Conservation (phyloP, 305 asterid genomes). For the Plantago lanceolata region DNA sequence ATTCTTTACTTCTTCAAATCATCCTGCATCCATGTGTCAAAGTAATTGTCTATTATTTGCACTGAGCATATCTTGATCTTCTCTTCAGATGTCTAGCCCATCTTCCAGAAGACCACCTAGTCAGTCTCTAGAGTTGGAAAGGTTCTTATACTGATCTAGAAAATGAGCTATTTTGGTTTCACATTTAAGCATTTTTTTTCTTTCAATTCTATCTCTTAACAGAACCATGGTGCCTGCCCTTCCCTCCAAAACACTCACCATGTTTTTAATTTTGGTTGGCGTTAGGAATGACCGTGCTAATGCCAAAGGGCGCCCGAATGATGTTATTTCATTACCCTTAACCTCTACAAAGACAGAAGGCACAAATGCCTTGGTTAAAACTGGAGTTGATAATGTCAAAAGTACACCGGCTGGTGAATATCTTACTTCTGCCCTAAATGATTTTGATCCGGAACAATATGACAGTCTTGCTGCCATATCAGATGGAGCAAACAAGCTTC, state of each 20-base stretch:
- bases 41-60: conserved; percentile 16
- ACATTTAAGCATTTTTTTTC: background rate
- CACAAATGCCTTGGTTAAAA: conserved; percentile 74
- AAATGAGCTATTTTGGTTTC: conserved; percentile 14
- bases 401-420: conserved; percentile 98
- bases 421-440: conserved; percentile 89
- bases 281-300: conserved; percentile 51
- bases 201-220: conserved; percentile 9
- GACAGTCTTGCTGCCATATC: conserved; percentile 97
- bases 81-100: conserved; percentile 62
- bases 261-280: conserved; percentile 25
- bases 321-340: conserved; percentile 44
- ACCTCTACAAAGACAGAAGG: conserved; percentile 55
- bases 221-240: conserved; percentile 8
- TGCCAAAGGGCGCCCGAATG: conserved; percentile 55
- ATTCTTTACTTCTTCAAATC: conserved; percentile 20
- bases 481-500: conserved; percentile 98
- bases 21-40: conserved; percentile 15
- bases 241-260: conserved; percentile 9
- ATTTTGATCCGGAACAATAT: conserved; percentile 93
- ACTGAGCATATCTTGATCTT: conserved; percentile 22
- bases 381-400: conserved; percentile 66
- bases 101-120: conserved; percentile 50
- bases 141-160: conserved; percentile 42
- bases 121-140: conserved; percentile 59